Percentiles rank a stretch among this genome's conserved stretches.
These are phyloP conservation scores for Aquanectria penicillioides DNA, from an alignment of 2,329 filamentous ascomycete species.

Conservation along the genomic window DNA sequence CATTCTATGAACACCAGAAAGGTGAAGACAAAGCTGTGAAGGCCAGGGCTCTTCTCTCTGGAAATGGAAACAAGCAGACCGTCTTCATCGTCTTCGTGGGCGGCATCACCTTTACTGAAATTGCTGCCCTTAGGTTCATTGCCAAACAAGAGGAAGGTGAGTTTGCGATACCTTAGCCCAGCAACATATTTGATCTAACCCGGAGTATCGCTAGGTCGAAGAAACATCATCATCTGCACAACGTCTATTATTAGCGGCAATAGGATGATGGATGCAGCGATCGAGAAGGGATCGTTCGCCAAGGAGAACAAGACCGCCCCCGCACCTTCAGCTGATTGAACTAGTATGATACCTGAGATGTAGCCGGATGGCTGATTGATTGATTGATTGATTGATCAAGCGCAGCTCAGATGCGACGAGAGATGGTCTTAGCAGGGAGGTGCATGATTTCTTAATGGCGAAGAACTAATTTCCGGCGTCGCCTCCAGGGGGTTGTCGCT, in stretches of 20 bases:
- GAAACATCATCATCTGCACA: constrained; percentile 90
- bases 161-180: constrained; percentile 32
- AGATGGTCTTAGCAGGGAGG: not conserved
- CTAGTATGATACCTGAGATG: constrained; percentile 29
- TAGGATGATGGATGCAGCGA: constrained; percentile 85
- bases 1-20: constrained; percentile 91
- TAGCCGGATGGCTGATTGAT: constrained; percentile 18
- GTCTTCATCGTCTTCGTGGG: constrained; percentile 97
- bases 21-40: constrained; percentile 93
- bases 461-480: not conserved
- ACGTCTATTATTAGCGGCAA: constrained; percentile 92
- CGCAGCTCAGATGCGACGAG: constrained; percentile 15
- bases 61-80: constrained; percentile 81
- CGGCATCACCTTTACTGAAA: constrained; percentile 96
- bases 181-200: constrained; percentile 21
- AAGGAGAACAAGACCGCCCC: constrained; percentile 47
- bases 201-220: constrained; percentile 62
- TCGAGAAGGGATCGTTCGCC: constrained; percentile 75
- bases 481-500: not conserved
- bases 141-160: constrained; percentile 81
- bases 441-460: not conserved
- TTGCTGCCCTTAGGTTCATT: constrained; percentile 92
- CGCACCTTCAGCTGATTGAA: constrained; percentile 28
- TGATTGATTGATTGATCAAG: constrained; percentile 19
- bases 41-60: constrained; percentile 83